Conservation (phyloP, 2,329 filamentous ascomycete species). For the Fusarium sp. region DNA sequence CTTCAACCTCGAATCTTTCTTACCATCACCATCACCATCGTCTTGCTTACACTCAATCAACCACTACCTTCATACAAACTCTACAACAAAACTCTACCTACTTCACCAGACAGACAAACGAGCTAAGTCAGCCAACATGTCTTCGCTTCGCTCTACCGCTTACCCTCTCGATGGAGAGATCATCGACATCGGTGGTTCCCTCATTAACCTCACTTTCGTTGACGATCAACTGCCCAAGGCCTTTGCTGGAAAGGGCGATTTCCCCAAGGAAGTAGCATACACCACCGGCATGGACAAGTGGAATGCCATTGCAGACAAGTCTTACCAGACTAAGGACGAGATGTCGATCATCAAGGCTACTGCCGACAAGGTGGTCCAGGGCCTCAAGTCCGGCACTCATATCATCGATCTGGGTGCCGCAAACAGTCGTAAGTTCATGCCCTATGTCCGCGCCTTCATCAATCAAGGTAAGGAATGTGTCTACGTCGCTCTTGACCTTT, state of each 20-base stretch:
- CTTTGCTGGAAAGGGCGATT: constrained; percentile 32
- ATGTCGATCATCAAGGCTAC: constrained; percentile 39
- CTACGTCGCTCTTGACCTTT: constrained; percentile 40
- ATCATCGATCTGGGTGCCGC: constrained; percentile 43
- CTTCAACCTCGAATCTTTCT: neutral
- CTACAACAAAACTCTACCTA: neutral
- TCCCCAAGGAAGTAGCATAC: constrained; percentile 47
- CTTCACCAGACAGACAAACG: neutral
- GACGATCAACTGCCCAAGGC: constrained; percentile 34
- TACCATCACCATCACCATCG: neutral
- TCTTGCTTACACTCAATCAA: neutral
- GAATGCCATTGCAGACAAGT: constrained; percentile 24
- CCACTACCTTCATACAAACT: neutral
- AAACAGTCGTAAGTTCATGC: constrained; percentile 40
- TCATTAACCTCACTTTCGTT: constrained; percentile 17
- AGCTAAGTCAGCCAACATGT: neutral
- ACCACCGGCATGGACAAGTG: constrained; percentile 38
- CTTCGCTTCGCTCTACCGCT: neutral
- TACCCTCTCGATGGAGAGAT: neutral
- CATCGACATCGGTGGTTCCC: constrained; percentile 40
- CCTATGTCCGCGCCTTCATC: constrained; percentile 36
- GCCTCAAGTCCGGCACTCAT: constrained; percentile 23
- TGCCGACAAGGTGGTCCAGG: constrained; percentile 19
- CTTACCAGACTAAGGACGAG: constrained; percentile 40
- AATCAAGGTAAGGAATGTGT: constrained; percentile 35